Conservation (phyloP, 257 asterid genomes). For the Cinchona pubescens region DNA sequence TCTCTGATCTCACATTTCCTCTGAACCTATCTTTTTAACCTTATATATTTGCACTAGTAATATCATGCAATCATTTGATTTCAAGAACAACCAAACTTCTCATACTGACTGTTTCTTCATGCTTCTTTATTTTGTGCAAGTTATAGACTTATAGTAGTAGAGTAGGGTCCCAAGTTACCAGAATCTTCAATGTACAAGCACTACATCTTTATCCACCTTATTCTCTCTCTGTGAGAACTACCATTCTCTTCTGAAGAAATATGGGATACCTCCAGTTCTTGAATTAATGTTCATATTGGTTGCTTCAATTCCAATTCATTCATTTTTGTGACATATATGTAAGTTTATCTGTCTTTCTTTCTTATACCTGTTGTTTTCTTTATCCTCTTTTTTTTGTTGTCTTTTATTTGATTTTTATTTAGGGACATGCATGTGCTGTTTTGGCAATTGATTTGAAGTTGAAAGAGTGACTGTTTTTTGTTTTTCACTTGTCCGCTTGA, state of each 20-base stretch:
- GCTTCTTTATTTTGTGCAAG: background rate
- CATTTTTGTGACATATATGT: background rate
- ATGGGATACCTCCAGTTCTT: background rate
- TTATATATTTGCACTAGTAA: too few relatives aligned
- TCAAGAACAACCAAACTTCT: background rate
- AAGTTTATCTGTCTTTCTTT: background rate
- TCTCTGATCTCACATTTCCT: too few relatives aligned
- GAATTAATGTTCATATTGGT: constrained; percentile 4
- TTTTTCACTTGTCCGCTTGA: background rate
- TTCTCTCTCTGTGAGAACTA: background rate
- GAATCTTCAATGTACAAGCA: background rate
- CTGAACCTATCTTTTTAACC: too few relatives aligned
- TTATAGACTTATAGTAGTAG: too few relatives aligned
- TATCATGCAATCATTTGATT: constrained; percentile 2
- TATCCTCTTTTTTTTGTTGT: background rate
- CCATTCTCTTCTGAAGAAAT: background rate
- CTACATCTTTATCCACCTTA: background rate
- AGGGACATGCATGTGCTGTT: constrained; percentile 1
- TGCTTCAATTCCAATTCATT: background rate
- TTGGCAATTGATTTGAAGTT: background rate
- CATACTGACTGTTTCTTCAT: background rate
- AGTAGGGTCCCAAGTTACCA: background rate
- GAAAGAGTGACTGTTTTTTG: background rate
- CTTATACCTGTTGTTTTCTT: background rate
- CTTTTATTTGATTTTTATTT: background rate